Evolutionary conservation across 2,329 filamentous ascomycete species (phyloP).

Genomic region (Rosellinia necatrix): DNA sequence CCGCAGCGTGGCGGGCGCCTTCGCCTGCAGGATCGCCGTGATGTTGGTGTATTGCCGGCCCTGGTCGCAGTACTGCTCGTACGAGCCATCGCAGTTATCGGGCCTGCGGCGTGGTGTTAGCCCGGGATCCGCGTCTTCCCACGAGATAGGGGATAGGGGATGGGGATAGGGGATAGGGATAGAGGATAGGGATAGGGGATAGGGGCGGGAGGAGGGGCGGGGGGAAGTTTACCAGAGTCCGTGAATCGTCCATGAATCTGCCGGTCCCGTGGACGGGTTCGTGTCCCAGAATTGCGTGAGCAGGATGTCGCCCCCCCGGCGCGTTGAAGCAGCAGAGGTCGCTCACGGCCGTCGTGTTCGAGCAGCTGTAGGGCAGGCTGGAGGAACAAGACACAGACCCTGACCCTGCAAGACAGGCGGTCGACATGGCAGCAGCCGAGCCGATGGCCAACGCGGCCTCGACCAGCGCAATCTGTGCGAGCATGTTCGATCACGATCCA

Average conservation of each 20-base stretch:
- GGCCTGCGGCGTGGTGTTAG: conserved; percentile 40
- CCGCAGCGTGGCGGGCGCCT: conserved; percentile 53
- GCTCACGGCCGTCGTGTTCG: conserved; percentile 33
- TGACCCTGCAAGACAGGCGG: too few relatives aligned
- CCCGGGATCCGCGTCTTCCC: not conserved
- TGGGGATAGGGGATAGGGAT: too few relatives aligned
- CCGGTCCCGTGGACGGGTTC: conserved; percentile 65
- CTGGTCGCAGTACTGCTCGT: conserved; percentile 67
- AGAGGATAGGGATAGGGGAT: too few relatives aligned
- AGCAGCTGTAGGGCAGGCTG: conserved; percentile 27
- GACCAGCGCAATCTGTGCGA: conserved; percentile 9
- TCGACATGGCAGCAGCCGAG: conserved; percentile 13
- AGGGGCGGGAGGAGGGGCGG: too few relatives aligned
- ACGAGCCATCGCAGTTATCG: conserved; percentile 72
- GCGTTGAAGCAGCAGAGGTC: conserved; percentile 78
- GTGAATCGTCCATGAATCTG: conserved; percentile 75
- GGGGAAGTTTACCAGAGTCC: conserved; percentile 66
- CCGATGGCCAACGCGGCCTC: conserved; percentile 16
- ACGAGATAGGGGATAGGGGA: too few relatives aligned
- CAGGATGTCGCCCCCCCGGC: conserved; percentile 71
- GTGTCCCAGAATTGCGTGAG: conserved; percentile 82
- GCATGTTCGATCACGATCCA: too few relatives aligned
- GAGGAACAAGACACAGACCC: conserved; percentile 16
- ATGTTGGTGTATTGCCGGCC: conserved; percentile 68
- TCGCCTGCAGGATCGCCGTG: conserved; percentile 58